phyloP scores from a whole-genome alignment of 495 filamentous ascomycete species.

The Chaetomium fimeti region DNA sequence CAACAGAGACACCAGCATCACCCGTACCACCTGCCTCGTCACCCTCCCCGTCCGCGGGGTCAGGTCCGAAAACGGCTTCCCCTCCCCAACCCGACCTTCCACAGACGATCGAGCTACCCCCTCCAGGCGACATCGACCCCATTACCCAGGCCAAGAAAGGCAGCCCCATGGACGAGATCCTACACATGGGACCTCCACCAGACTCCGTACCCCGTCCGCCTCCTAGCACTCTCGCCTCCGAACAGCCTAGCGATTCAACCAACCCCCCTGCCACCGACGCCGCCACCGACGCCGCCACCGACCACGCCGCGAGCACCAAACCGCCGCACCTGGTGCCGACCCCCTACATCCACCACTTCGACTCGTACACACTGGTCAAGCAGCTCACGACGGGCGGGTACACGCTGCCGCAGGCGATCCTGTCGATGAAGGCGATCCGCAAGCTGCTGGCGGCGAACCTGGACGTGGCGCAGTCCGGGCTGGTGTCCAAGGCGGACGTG shows the following conservation, averaged over 20 bases:
- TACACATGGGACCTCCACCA: slow-evolving; percentile 56
- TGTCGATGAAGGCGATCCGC: slow-evolving; percentile 85
- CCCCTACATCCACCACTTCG: slow-evolving; percentile 92
- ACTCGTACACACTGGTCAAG: slow-evolving; percentile 83
- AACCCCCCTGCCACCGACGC: neutral
- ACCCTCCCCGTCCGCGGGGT: neutral
- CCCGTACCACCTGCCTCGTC: neutral
- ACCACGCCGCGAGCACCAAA: slow-evolving; percentile 13
- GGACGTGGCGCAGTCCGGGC: slow-evolving; percentile 67
- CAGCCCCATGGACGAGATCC: slow-evolving; percentile 64
- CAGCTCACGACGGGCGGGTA: slow-evolving; percentile 70
- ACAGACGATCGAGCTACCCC: slow-evolving; percentile 29
- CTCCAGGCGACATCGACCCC: slow-evolving; percentile 21
- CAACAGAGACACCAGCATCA: neutral
- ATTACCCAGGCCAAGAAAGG: slow-evolving; percentile 25
- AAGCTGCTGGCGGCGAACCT: slow-evolving; percentile 73
- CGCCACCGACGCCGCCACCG: neutral
- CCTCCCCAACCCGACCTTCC: slow-evolving; percentile 8
- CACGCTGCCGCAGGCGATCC: slow-evolving; percentile 65
- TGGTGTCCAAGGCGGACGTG: slow-evolving; percentile 76
- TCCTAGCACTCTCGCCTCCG: neutral
- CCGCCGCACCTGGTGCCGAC: slow-evolving; percentile 65
- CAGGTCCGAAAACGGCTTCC: neutral
- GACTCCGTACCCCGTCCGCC: slow-evolving; percentile 39
- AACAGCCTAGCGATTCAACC: slow-evolving; percentile 38